Evolutionary conservation across 805 yeast genomes (phyloP), one percentile per base, ranked within the genome.

Genomic region (Pichia deserticola): DNA sequence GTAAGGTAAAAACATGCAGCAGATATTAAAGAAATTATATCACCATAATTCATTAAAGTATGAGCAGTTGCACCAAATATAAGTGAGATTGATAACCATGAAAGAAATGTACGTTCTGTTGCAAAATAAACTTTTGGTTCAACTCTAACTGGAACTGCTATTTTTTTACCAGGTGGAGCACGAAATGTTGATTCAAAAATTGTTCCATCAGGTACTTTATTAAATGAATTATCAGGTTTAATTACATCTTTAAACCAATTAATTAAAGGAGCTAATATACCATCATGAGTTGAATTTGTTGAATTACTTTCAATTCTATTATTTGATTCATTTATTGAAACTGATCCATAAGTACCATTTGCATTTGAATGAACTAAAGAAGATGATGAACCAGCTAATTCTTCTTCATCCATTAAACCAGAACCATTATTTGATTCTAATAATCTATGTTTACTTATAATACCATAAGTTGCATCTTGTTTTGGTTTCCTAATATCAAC

Each of bases 91-190:
- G 96, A 90, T 49, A 92, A 71, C 99, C 99, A 93, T 39, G 95
- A 80, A 54, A 93, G 74, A 62, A 83, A 92, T 0, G 99, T 93
- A 70, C 99, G 81, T 68, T 93, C 99, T 28, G 95, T 89, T 7
- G 99, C 99, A 68, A 93, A 93, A 66, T 93, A 93, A n/a, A 93
- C 99, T 71, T 93, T 93, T 51, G 99, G 99, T 69, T 93, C 99
- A 36, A 93, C 90, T 61, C 99, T 79, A 37, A 93, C 95, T 3
- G 98, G 99, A 8, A 93, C 93, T 61, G 89, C 81, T 51, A 93
- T 87, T 42, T 78, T 76, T 67, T 89, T 90, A 2, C 98, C 99
- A 40, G 86, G 81, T 27, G 99, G 98, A 10, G 93, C 86, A 52
- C 67, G 70, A 54, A 83, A 75, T 49, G 70, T 67, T 3, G 78